Evolutionary conservation across 1,284 basidiomycete genomes (phyloP).

Genomic region (Phellopilus nigrolimitatus): DNA sequence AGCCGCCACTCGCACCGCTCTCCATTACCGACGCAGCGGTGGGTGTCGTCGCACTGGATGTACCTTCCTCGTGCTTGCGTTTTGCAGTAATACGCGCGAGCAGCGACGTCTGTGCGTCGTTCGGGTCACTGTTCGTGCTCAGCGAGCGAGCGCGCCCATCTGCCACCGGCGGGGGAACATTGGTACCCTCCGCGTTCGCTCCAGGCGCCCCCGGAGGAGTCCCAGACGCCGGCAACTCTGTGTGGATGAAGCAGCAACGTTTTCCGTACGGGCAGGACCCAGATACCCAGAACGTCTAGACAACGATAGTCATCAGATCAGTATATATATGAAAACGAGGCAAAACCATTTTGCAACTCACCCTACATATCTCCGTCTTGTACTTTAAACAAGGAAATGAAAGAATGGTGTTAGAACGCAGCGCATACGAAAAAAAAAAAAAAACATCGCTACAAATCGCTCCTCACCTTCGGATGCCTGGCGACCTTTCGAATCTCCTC

Average conservation of each 20-base stretch:
- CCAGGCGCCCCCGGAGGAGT: conserved; percentile 46
- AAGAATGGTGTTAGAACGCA: background rate
- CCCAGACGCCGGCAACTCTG: conserved; percentile 65
- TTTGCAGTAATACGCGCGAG: conserved; percentile 69
- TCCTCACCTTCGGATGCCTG: conserved; percentile 78
- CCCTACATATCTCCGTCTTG: conserved; percentile 89
- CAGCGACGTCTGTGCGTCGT: conserved; percentile 62
- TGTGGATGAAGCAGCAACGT: conserved; percentile 87
- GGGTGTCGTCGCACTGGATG: conserved; percentile 12
- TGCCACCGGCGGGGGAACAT: conserved; percentile 43
- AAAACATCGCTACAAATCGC: conserved; percentile 1
- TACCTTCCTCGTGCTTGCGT: conserved; percentile 43
- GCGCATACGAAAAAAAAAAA: conserved; percentile 9
- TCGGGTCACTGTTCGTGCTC: conserved; percentile 72
- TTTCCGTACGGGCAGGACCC: conserved; percentile 89
- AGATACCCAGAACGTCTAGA: conserved; percentile 84
- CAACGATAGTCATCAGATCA: conserved; percentile 20
- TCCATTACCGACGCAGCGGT: conserved; percentile 16
- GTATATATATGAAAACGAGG: conserved; percentile 11
- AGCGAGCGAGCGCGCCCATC: conserved; percentile 64
- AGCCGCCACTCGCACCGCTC: conserved; percentile 33
- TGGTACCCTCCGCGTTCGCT: conserved; percentile 22
- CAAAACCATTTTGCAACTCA: conserved; percentile 33
- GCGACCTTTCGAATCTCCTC: conserved; percentile 77
- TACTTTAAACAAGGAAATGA: conserved; percentile 46